Percentiles rank a stretch among this genome's conserved stretches.
These are phyloP conservation scores for Pseudozyma hubeiensis DNA, from an alignment of 1,284 basidiomycete species.

Conservation along the genomic window DNA sequence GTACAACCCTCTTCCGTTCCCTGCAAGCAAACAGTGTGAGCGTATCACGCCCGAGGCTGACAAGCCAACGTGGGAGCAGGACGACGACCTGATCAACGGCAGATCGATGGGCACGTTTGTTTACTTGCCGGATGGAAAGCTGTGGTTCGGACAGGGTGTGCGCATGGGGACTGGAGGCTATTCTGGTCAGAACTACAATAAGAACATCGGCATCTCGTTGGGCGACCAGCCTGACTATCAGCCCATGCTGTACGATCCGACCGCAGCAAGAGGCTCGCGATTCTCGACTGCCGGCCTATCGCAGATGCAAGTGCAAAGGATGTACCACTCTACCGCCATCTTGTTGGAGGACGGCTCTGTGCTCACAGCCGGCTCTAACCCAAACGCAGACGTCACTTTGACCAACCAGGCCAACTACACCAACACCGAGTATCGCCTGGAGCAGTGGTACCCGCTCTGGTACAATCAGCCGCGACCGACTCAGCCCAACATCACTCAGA, in stretches of 20 bases:
- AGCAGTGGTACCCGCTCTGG: constrained; percentile 80
- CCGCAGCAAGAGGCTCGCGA: constrained; percentile 74
- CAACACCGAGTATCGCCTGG: constrained; percentile 85
- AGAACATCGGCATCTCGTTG: constrained; percentile 40
- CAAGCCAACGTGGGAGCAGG: constrained; percentile 43
- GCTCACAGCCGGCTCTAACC: constrained; percentile 91
- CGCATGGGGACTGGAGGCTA: constrained; percentile 75
- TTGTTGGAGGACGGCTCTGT: constrained; percentile 84
- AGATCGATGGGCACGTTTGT: constrained; percentile 69
- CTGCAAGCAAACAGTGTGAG: constrained; percentile 54
- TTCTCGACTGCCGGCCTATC: constrained; percentile 77
- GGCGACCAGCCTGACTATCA: constrained; percentile 75
- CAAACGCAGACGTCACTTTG: constrained; percentile 79
- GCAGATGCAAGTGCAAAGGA: constrained; percentile 77
- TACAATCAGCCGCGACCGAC: constrained; percentile 72
- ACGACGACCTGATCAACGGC: constrained; percentile 54
- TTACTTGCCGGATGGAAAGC: constrained; percentile 79
- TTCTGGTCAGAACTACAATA: constrained; percentile 77
- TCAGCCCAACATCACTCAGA: constrained; percentile 79
- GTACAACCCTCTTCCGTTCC: constrained; percentile 40
- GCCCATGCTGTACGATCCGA: constrained; percentile 80
- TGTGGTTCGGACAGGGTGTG: constrained; percentile 60
- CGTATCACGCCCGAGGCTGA: constrained; percentile 54
- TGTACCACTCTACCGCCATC: constrained; percentile 81
- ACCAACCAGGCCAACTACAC: constrained; percentile 49